Evolutionary conservation across 495 filamentous ascomycete species (phyloP).

Genomic region (Aspergillus heteromorphus): DNA sequence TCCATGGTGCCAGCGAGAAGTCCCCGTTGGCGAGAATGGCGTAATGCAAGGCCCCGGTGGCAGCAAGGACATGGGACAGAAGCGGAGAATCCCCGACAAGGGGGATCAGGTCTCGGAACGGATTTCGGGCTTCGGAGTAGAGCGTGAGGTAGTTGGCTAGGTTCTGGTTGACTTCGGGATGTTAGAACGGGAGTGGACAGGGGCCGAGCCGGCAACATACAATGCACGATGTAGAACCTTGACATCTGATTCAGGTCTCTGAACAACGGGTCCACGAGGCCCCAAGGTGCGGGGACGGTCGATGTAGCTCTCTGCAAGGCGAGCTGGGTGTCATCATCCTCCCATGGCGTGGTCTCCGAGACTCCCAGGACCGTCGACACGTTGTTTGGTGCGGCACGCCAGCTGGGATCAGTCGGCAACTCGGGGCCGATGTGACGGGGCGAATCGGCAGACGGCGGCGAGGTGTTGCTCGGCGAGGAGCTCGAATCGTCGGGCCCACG

Average conservation of each 20-base stretch:
- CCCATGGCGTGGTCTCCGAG: slow-evolving; percentile 2
- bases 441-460: not conserved
- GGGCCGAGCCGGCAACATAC: slow-evolving; percentile 20
- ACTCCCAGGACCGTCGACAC: not conserved
- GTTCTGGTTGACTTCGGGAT: slow-evolving; percentile 29
- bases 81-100: slow-evolving; percentile 37
- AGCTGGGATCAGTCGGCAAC: not conserved
- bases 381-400: not conserved
- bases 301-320: not conserved
- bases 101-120: slow-evolving; percentile 35
- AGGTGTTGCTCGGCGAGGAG: not conserved
- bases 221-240: slow-evolving; percentile 39
- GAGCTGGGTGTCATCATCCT: slow-evolving; percentile 12
- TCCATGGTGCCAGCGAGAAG: slow-evolving; percentile 34
- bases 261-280: slow-evolving; percentile 40
- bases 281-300: slow-evolving; percentile 26
- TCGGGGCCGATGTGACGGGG: not conserved
- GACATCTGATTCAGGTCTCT: slow-evolving; percentile 32
- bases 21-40: slow-evolving; percentile 32
- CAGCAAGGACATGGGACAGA: slow-evolving; percentile 32
- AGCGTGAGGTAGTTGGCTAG: slow-evolving; percentile 32
- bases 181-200: slow-evolving; percentile 1
- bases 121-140: slow-evolving; percentile 37
- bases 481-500: not conserved
- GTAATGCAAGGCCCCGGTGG: slow-evolving; percentile 41